phyloP scores from a whole-genome alignment of 768 basidiomycete genomes.

The Amanita subjunquillea region DNA sequence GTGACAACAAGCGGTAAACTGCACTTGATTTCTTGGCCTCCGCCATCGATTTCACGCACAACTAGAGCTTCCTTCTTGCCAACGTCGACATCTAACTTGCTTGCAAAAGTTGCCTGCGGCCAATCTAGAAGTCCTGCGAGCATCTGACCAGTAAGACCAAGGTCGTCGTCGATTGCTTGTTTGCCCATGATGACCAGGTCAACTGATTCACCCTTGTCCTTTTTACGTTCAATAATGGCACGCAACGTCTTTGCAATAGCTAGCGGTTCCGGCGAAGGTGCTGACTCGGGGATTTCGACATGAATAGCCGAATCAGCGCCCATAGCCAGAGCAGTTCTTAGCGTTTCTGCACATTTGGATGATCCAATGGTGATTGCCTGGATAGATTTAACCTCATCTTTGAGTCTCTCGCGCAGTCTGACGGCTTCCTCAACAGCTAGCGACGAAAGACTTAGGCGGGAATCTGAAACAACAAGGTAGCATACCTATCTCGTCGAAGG shows the following conservation, averaged over 20 bases:
- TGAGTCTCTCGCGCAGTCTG: slow-evolving; percentile 79
- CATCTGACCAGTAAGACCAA: slow-evolving; percentile 96
- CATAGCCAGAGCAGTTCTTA: slow-evolving; percentile 96
- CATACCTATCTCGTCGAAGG: slow-evolving; percentile 95
- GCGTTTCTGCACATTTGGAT: slow-evolving; percentile 77
- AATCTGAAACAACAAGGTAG: neutral
- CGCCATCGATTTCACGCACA: slow-evolving; percentile 90
- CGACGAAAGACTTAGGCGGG: neutral
- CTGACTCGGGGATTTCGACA: slow-evolving; percentile 70
- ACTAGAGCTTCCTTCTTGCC: slow-evolving; percentile 58
- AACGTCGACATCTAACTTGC: slow-evolving; percentile 67
- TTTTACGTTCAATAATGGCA: slow-evolving; percentile 58
- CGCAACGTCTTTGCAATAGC: slow-evolving; percentile 81
- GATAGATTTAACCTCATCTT: slow-evolving; percentile 72
- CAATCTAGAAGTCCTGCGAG: slow-evolving; percentile 86
- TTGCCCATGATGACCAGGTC: slow-evolving; percentile 95
- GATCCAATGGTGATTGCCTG: slow-evolving; percentile 94
- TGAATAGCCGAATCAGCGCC: slow-evolving; percentile 92
- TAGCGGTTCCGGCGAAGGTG: slow-evolving; percentile 79
- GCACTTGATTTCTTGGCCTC: slow-evolving; percentile 73
- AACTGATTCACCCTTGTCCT: slow-evolving; percentile 31
- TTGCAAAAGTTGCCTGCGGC: slow-evolving; percentile 94
- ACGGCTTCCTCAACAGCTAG: slow-evolving; percentile 95
- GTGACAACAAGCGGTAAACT: slow-evolving; percentile 80
- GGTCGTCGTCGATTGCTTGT: slow-evolving; percentile 96